Conservation (phyloP, 1,139 yeast species). For the Suhomyces bolitotheri region DNA sequence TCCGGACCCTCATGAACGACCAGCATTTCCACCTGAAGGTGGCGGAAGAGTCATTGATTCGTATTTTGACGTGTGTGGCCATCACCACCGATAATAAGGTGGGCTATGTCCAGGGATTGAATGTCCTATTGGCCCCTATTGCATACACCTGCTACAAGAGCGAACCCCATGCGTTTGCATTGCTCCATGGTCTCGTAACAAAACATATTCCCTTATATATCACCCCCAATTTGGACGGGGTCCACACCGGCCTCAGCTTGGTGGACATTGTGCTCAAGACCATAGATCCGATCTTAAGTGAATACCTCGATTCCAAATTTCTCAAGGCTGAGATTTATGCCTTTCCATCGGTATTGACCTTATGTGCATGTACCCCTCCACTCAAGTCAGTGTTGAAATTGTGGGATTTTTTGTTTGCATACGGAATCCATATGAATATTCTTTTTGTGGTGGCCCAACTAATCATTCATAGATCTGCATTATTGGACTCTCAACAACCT, state of each 20-base stretch:
- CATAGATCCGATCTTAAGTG: constrained; percentile 72
- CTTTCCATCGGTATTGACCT: constrained; percentile 81
- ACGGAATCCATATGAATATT: constrained; percentile 87
- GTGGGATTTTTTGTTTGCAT: constrained; percentile 92
- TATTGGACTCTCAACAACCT: constrained; percentile 63
- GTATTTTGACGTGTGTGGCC: constrained; percentile 76
- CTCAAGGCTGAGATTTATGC: constrained; percentile 85
- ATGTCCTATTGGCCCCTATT: constrained; percentile 83
- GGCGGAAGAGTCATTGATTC: constrained; percentile 62
- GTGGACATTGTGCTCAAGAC: constrained; percentile 71
- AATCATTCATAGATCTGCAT: constrained; percentile 61
- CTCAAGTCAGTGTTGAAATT: constrained; percentile 68
- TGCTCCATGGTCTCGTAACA: constrained; percentile 60
- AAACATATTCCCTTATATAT: constrained; percentile 76
- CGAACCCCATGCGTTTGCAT: constrained; percentile 83
- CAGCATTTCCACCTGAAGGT: constrained; percentile 64
- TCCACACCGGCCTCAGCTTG: constrained; percentile 69
- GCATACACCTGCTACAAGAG: constrained; percentile 68
- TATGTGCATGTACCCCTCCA: constrained; percentile 91
- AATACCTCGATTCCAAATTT: constrained; percentile 60
- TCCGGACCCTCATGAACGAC: constrained; percentile 82
- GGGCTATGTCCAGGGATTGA: constrained; percentile 87
- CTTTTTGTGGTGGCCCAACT: constrained; percentile 84
- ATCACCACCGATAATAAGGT: constrained; percentile 41
- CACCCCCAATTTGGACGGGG: constrained; percentile 78